These are phyloP conservation scores for Botryococcus braunii DNA, from an alignment of 163 green algal species.

Conservation along the genomic window DNA sequence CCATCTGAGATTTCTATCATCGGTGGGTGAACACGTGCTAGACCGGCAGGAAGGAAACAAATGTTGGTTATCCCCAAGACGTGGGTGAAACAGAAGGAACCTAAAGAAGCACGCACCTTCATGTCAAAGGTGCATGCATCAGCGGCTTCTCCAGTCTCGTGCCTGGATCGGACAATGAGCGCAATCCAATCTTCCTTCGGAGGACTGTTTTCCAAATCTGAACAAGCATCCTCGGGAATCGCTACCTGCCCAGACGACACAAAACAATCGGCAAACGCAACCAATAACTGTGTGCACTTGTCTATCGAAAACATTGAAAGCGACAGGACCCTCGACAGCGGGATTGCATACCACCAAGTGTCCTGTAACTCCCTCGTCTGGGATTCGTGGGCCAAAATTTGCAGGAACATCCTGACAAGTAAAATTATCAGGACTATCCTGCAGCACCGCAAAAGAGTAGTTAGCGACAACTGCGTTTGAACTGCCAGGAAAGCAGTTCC, in stretches of 20 bases:
- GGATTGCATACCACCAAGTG: constrained; percentile 32
- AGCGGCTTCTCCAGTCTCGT: constrained; percentile 37
- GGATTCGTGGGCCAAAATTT: constrained; percentile 60
- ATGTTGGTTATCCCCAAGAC: not conserved
- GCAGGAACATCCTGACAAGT: constrained; percentile 40
- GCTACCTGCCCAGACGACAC: constrained; percentile 51
- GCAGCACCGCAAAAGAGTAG: too few species aligned
- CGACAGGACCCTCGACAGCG: not conserved
- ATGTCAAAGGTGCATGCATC: constrained; percentile 74
- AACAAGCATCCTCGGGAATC: constrained; percentile 60
- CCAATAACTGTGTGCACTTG: not conserved
- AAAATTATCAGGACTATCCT: too few species aligned
- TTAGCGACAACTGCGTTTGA: too few species aligned
- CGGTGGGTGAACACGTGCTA: not conserved
- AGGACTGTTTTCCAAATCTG: constrained; percentile 16
- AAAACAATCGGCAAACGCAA: not conserved
- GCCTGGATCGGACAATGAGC: constrained; percentile 57
- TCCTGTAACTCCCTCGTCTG: constrained; percentile 43
- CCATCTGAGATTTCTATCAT: too few species aligned
- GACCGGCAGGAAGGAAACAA: not conserved
- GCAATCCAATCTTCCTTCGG: constrained; percentile 53
- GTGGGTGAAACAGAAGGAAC: not conserved
- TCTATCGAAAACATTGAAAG: not conserved
- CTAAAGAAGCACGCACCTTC: constrained; percentile 47
- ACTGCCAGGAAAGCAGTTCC: too few species aligned